A percentile compares a stretch with the other conserved stretches of the same genome.
Evolutionary conservation across 2,329 filamentous ascomycete species (phyloP).

Genomic region (Parastagonospora nodorum): DNA sequence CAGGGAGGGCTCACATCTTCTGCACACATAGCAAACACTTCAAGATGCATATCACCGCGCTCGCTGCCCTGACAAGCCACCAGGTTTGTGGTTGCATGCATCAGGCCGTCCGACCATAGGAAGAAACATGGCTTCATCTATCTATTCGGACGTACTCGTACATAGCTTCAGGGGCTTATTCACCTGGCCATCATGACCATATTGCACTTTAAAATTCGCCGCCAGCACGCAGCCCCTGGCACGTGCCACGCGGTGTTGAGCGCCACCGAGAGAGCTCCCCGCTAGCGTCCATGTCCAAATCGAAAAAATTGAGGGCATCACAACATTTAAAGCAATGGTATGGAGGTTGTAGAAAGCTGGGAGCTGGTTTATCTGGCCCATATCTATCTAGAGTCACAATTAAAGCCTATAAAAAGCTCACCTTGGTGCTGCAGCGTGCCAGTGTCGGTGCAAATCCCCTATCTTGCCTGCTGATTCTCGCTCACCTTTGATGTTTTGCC

Average conservation of each 20-base stretch:
- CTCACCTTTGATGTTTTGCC: not conserved
- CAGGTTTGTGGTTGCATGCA: too few relatives aligned
- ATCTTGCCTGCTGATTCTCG: not conserved
- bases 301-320: conserved; percentile 2
- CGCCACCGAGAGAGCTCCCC: not conserved
- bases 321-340: not conserved
- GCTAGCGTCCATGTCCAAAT: conserved; percentile 7
- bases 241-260: conserved; percentile 3
- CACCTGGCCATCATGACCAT: not conserved
- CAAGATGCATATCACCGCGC: too few relatives aligned
- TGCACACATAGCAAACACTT: too few relatives aligned
- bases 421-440: conserved; percentile 12
- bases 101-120: not conserved
- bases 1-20: too few relatives aligned
- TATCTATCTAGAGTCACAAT: conserved; percentile 1
- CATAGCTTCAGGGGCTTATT: not conserved
- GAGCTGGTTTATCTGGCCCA: not conserved
- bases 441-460: conserved; percentile 4
- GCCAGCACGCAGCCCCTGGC: not conserved
- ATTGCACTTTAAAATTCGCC: not conserved
- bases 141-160: too few relatives aligned
- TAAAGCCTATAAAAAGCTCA: not conserved
- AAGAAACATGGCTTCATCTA: not conserved
- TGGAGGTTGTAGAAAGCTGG: not conserved
- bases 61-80: too few relatives aligned